Evolutionary conservation across 371 early-diverging fungal genomes (phyloP).

Genomic region (Umbelopsis sp.): DNA sequence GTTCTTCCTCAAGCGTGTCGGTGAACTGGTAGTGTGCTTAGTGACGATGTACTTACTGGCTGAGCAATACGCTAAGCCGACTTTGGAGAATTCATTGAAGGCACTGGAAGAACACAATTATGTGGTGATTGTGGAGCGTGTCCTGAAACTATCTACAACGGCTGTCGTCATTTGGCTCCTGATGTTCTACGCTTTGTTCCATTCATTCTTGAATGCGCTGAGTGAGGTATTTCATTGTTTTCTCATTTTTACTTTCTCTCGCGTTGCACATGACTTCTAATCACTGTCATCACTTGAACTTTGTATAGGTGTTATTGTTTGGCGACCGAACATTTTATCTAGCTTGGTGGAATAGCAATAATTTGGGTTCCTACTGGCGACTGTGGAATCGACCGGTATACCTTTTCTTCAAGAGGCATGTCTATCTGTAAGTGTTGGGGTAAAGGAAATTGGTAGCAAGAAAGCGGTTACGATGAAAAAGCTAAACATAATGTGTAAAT

Average conservation of each 20-base stretch:
- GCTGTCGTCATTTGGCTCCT: constrained; percentile 86
- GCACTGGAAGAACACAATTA: constrained; percentile 71
- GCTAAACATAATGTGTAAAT: constrained; percentile 2
- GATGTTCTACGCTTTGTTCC: constrained; percentile 91
- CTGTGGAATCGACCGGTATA: constrained; percentile 92
- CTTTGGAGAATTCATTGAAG: constrained; percentile 77
- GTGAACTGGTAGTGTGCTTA: constrained; percentile 67
- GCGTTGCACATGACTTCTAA: background rate
- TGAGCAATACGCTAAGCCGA: constrained; percentile 87
- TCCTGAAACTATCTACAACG: constrained; percentile 83
- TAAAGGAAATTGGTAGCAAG: too few species aligned
- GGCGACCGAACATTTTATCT: constrained; percentile 91
- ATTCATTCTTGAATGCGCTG: constrained; percentile 77
- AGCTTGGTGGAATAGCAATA: constrained; percentile 91
- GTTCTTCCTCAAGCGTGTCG: constrained; percentile 80
- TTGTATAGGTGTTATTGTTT: constrained; percentile 69
- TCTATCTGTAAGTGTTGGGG: constrained; percentile 62
- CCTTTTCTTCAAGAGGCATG: constrained; percentile 86
- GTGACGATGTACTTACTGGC: constrained; percentile 82
- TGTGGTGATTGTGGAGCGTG: constrained; percentile 77
- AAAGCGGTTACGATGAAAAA: constrained; percentile 17
- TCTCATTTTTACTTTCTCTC: background rate
- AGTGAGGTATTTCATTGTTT: constrained; percentile 59
- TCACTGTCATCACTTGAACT: background rate
- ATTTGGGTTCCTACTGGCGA: constrained; percentile 86